These are phyloP conservation scores for Fraxinus sp. DNA, from an alignment of 305 asterid genomes.

Conservation along the genomic window DNA sequence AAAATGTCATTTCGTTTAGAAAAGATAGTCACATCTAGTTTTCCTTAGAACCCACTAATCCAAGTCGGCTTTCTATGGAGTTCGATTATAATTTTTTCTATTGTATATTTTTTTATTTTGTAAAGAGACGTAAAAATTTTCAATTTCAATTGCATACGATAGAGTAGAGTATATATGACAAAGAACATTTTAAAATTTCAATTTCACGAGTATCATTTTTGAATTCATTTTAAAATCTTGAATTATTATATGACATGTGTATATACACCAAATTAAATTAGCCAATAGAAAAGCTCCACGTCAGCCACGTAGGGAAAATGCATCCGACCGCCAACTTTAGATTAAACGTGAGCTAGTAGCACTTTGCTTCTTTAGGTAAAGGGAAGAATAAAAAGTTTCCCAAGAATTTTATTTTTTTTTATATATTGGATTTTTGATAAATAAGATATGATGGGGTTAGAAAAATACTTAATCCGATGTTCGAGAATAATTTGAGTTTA, in stretches of 20 bases:
- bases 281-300: conserved; percentile 29
- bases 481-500: neutral
- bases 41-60: neutral
- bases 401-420: neutral
- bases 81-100: neutral
- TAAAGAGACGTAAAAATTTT: neutral
- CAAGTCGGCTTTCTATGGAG: neutral
- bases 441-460: neutral
- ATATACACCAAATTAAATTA: neutral
- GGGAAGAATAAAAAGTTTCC: neutral
- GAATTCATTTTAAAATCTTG: neutral
- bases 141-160: neutral
- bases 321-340: conserved; percentile 26
- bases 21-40: neutral
- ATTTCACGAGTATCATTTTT: neutral
- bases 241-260: neutral
- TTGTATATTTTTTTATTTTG: neutral
- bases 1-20: neutral
- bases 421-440: neutral
- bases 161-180: neutral
- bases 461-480: neutral
- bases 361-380: conserved; percentile 29
- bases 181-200: neutral
- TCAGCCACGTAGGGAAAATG: conserved; percentile 14
- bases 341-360: conserved; percentile 28